phyloP scores from a whole-genome alignment of 1,284 basidiomycete species.

The Apiotrichum siamense region DNA sequence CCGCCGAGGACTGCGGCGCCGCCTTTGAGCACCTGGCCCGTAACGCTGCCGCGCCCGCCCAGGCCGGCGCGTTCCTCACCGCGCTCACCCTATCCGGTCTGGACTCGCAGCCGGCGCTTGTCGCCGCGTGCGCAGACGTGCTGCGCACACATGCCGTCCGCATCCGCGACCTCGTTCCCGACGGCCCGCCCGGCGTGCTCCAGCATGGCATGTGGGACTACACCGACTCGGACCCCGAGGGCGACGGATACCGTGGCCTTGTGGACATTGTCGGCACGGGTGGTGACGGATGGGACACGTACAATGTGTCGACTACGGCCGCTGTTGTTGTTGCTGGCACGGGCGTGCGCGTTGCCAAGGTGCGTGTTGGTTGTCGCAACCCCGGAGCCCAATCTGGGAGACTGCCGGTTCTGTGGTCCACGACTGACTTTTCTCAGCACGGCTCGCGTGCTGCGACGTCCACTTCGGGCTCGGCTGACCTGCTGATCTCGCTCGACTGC shows the following conservation, averaged over 20 bases:
- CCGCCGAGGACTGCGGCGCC: conserved; percentile 60
- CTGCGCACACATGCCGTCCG: conserved; percentile 60
- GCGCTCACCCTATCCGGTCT: conserved; percentile 70
- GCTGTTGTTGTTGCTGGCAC: conserved; percentile 91
- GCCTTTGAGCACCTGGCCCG: conserved; percentile 66
- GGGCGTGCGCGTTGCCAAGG: conserved; percentile 88
- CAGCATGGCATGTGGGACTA: conserved; percentile 43
- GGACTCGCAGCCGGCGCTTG: conserved; percentile 65
- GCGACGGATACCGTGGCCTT: conserved; percentile 42
- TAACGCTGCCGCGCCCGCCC: conserved; percentile 31
- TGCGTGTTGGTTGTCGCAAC: conserved; percentile 34
- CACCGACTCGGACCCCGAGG: conserved; percentile 39
- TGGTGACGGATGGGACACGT: conserved; percentile 95
- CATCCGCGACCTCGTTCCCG: conserved; percentile 48
- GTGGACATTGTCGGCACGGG: conserved; percentile 68
- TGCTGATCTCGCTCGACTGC: conserved; percentile 80
- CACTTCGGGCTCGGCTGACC: conserved; percentile 87
- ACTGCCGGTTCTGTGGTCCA: not conserved
- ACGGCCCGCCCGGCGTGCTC: conserved; percentile 7
- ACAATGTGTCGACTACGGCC: conserved; percentile 95
- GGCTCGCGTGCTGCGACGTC: conserved; percentile 91
- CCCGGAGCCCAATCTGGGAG: not conserved
- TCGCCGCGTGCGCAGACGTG: conserved; percentile 69
- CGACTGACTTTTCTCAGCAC: conserved; percentile 57
- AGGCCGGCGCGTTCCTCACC: conserved; percentile 76